Percentiles rank a stretch among this genome's conserved stretches.
phyloP scores from a whole-genome alignment of 164 flowering plant species.

The Vitis amurensis region DNA sequence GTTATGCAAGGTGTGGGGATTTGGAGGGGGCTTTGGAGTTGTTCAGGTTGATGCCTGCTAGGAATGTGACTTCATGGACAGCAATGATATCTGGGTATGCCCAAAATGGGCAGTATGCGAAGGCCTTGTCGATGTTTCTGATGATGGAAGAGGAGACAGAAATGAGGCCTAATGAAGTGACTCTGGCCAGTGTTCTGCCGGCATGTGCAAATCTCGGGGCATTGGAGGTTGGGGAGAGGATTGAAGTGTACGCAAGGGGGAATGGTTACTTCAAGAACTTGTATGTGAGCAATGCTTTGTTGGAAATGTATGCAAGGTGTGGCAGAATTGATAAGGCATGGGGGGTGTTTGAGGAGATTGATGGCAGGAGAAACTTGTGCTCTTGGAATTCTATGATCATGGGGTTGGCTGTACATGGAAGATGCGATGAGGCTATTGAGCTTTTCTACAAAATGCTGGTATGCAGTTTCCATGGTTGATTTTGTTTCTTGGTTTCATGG shows the following conservation, averaged over 20 bases:
- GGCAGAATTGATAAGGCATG: slow-evolving; percentile 63
- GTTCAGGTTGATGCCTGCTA: slow-evolving; percentile 58
- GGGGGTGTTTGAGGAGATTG: slow-evolving; percentile 60
- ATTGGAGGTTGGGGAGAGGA: slow-evolving; percentile 66
- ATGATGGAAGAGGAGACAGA: slow-evolving; percentile 54
- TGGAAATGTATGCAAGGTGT: slow-evolving; percentile 86
- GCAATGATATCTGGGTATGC: slow-evolving; percentile 78
- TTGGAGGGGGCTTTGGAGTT: slow-evolving; percentile 52
- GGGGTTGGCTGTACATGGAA: slow-evolving; percentile 86
- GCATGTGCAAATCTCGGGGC: slow-evolving; percentile 91
- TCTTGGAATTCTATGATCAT: slow-evolving; percentile 89
- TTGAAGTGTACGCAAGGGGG: slow-evolving; percentile 59
- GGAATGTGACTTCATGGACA: slow-evolving; percentile 87
- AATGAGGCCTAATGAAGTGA: slow-evolving; percentile 71
- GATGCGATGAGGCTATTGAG: slow-evolving; percentile 48
- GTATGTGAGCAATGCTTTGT: slow-evolving; percentile 67
- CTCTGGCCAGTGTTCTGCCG: slow-evolving; percentile 76
- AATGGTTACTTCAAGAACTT: slow-evolving; percentile 49
- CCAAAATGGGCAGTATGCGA: slow-evolving; percentile 55
- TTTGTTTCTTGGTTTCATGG: not conserved
- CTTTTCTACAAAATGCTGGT: slow-evolving; percentile 68
- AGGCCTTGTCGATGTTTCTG: slow-evolving; percentile 59
- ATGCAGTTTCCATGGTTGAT: slow-evolving; percentile 15
- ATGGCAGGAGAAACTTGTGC: slow-evolving; percentile 49
- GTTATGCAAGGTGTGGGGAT: slow-evolving; percentile 60